A percentile compares a stretch with the other conserved stretches of the same genome.
Conservation (phyloP, 225 moss, liverwort and hornwort species). For the Bryoerythrophyllum caledonicum region DNA sequence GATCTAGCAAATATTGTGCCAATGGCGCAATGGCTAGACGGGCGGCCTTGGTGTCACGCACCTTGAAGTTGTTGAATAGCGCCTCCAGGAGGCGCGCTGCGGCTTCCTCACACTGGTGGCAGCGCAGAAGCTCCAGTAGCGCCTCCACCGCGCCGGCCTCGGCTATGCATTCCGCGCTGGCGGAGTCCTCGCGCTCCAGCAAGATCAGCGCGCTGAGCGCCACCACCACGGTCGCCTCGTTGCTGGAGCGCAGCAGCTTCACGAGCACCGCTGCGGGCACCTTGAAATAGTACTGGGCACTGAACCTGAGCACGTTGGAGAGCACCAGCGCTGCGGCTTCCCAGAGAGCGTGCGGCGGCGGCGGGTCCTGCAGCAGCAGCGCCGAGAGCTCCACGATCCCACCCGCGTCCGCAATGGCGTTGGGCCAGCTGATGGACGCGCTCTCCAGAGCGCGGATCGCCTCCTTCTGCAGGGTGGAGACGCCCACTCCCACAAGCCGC, state of each 20-base stretch:
- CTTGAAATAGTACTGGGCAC: constrained; percentile 85
- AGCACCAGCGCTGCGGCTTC: constrained; percentile 91
- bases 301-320: constrained; percentile 91
- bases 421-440: constrained; percentile 98
- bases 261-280: constrained; percentile 86
- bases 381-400: constrained; percentile 90
- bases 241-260: constrained; percentile 83
- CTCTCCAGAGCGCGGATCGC: constrained; percentile 90
- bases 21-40: constrained; percentile 84
- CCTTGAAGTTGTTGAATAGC: constrained; percentile 90
- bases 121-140: constrained; percentile 81
- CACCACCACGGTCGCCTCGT: constrained; percentile 86
- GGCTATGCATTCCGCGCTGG: constrained; percentile 87
- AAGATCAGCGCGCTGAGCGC: constrained; percentile 89
- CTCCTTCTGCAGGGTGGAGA: constrained; percentile 89
- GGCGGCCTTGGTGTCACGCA: constrained; percentile 89
- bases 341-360: constrained; percentile 94
- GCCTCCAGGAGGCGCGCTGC: constrained; percentile 91
- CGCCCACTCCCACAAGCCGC: constrained; percentile 78
- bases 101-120: constrained; percentile 96
- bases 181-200: constrained; percentile 90
- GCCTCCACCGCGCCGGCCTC: constrained; percentile 96
- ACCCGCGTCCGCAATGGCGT: constrained; percentile 95
- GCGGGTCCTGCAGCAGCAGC: constrained; percentile 92
- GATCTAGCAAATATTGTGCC: constrained; percentile 91